Evolutionary conservation across 1,284 basidiomycete species (phyloP).

Genomic region (Bjerkandera adusta): DNA sequence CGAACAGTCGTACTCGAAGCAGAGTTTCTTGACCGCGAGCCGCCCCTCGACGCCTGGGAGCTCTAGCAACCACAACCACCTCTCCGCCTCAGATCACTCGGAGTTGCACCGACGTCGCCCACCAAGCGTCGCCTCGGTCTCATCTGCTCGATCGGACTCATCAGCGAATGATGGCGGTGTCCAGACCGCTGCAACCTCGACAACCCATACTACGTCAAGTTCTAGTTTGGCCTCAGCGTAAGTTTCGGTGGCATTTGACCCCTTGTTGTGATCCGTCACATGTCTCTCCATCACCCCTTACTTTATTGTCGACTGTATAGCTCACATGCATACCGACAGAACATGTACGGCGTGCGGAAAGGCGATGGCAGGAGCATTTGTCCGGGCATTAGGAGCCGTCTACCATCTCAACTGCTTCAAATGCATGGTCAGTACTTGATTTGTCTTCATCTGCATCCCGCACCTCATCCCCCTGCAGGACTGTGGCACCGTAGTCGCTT

Average conservation of each 20-base stretch:
- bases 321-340: constrained; percentile 40
- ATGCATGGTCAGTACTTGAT: constrained; percentile 74
- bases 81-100: constrained; percentile 50
- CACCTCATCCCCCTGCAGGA: constrained; percentile 56
- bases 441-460: constrained; percentile 10
- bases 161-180: constrained; percentile 39
- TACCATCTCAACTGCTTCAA: constrained; percentile 98
- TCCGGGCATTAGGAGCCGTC: constrained; percentile 91
- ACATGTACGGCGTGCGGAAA: constrained; percentile 73
- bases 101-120: constrained; percentile 40
- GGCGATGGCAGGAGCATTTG: constrained; percentile 91
- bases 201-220: constrained; percentile 34
- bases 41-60: constrained; percentile 53
- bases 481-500: constrained; percentile 93
- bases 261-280: neutral
- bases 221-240: constrained; percentile 27
- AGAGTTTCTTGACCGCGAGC: constrained; percentile 48
- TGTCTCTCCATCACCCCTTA: constrained; percentile 9
- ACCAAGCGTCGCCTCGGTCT: constrained; percentile 43
- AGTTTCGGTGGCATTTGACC: constrained; percentile 17
- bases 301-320: neutral
- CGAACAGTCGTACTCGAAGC: constrained; percentile 32
- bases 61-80: constrained; percentile 42
- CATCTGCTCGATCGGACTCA: constrained; percentile 47
- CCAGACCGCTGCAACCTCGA: constrained; percentile 44